Evolutionary conservation across 495 filamentous ascomycete genomes (phyloP).

Genomic region (Pseudevernia furfuracea): DNA sequence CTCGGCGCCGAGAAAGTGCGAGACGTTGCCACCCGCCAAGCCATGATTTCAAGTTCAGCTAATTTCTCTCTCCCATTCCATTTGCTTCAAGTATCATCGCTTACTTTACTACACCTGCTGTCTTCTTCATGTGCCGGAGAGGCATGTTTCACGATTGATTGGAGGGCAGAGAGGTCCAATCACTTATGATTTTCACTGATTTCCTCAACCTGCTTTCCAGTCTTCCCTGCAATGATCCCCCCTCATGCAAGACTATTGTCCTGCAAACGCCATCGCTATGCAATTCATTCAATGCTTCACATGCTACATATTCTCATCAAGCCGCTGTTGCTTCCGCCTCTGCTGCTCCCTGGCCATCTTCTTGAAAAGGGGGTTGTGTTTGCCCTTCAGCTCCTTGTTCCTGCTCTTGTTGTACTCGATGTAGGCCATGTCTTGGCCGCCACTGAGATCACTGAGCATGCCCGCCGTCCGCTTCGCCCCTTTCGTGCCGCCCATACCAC

Average conservation of each 20-base stretch:
- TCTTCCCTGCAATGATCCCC: too few relatives aligned
- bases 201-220: too few relatives aligned
- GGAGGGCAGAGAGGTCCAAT: not conserved
- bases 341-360: constrained; percentile 72
- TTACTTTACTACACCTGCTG: too few relatives aligned
- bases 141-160: too few relatives aligned
- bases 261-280: constrained; percentile 6
- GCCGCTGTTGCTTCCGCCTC: constrained; percentile 49
- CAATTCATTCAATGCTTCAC: not conserved
- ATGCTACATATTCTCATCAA: constrained; percentile 2
- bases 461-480: constrained; percentile 73
- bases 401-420: constrained; percentile 72
- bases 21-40: not conserved
- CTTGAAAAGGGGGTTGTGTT: constrained; percentile 66
- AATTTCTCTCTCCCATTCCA: too few relatives aligned
- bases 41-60: too few relatives aligned
- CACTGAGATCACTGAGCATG: constrained; percentile 73
- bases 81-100: too few relatives aligned
- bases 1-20: not conserved
- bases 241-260: not conserved
- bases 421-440: constrained; percentile 95
- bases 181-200: not conserved
- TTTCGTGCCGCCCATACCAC: constrained; percentile 39
- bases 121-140: too few relatives aligned
- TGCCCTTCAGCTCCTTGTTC: constrained; percentile 77